Evolutionary conservation across 768 basidiomycete genomes (phyloP), one percentile per base, ranked within the genome.

Genomic region (Daedaleopsis sinensis): DNA sequence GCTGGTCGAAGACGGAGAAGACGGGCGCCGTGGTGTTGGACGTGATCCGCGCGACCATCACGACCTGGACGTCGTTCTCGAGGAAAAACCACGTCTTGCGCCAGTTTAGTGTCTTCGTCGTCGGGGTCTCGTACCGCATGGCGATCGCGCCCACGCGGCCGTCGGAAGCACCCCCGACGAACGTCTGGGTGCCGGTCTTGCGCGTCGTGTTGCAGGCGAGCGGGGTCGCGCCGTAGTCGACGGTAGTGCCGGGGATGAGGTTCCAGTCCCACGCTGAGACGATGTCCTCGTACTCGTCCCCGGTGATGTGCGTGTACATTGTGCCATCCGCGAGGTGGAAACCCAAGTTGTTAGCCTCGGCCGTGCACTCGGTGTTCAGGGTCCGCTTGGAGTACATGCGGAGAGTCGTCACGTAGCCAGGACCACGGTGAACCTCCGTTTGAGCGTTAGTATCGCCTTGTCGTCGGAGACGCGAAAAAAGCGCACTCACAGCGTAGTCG

Each of bases 11-110:
- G 39, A 89, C 85, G 15, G 84, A 82, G 66, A 80, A 79, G 9
- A 88, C 79, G 0, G 83, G 77, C 1, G 82, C 79, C 54, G 68
- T 71, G 38, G 78, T 77, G 1, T 72, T 73, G 1, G 83, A 83
- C 5, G 77, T 72, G 44, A 89, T 73, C 56, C 76, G 76, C 19
- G 84, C 77, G 15, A 88, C 68, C 80, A 84, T 84, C 55, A 88
- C 83, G 62, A 84, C 77, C 59, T 87, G 85, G 19, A 86, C 73
- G 58, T 85, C 85, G 62, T 83, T 73, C 9, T 80, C 77, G 19
- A 89, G 75, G 80, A 88, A 89, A 74, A 89, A 88, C 83, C 85
- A 88, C 0, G 82, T 79, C 73, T 89, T 90, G 63, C 86, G 84
- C 78, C 80, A 90, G 42, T 75, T 71, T n/a, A 89, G 70, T 18